Conservation (phyloP, 1,284 basidiomycete genomes). For the Hortiboletus rubellus region DNA sequence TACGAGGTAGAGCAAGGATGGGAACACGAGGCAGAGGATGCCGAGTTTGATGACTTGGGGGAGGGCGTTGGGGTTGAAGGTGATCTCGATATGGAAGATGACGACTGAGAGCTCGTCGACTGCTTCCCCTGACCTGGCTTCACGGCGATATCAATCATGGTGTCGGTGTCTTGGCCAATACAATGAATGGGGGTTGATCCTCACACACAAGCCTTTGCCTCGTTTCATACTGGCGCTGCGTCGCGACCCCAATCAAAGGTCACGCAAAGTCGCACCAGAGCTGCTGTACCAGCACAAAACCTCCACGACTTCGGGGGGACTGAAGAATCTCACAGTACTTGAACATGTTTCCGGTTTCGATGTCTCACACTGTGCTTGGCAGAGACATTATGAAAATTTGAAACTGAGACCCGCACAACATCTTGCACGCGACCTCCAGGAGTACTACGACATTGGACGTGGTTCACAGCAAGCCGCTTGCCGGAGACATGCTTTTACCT, state of each 20-base stretch:
- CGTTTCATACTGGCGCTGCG: background rate
- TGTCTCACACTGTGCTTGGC: background rate
- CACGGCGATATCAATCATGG: background rate
- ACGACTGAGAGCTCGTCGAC: constrained; percentile 42
- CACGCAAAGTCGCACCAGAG: background rate
- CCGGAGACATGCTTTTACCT: too few relatives aligned
- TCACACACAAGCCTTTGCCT: background rate
- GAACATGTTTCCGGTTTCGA: background rate
- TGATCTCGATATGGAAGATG: constrained; percentile 66
- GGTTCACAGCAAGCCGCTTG: too few relatives aligned
- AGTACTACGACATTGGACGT: too few relatives aligned
- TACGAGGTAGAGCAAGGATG: constrained; percentile 34
- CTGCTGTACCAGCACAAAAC: background rate
- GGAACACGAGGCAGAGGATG: constrained; percentile 42
- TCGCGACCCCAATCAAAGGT: background rate
- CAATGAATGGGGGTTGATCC: too few relatives aligned
- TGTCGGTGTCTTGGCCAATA: background rate
- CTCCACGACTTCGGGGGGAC: background rate
- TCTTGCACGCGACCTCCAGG: background rate
- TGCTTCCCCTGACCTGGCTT: background rate
- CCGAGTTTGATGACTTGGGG: constrained; percentile 63
- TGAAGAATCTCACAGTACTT: background rate
- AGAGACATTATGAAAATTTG: background rate
- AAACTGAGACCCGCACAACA: background rate
- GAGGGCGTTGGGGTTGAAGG: constrained; percentile 69